Evolutionary conservation across 441 rosid species (phyloP), one percentile per base, ranked within the genome.

Genomic region (Pelargonium australe): DNA sequence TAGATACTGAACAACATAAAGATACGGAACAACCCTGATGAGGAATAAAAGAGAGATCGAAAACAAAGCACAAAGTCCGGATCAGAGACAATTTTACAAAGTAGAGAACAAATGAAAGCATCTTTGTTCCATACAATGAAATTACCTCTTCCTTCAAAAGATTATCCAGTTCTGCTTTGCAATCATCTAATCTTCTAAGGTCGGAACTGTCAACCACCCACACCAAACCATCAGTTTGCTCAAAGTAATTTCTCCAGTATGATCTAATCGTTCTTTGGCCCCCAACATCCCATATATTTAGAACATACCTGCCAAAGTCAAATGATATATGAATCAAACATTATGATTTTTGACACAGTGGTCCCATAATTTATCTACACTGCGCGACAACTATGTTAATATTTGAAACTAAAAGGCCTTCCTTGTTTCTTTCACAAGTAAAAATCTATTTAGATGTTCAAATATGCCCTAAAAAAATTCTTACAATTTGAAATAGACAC

Each of bases 151-250:
- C 99, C 76, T 88, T 94, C 76, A 94, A 84, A 70, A 94, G 92
- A 81, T 94, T 94, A 63, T 89, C 85, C 71, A 91, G 89, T 65
- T 94, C 97, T 91, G 86, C 80, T 80, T 84, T 89, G 80, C 99
- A 94, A 73, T 94, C 97, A 82, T 89, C 96, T 72, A 94, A 74
- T 75, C 97, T 86, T 79, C 99, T 83, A 41, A 89, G 87, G 81
- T 94, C 96, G 12, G 97, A 94, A 79, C 97, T 94, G 76, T 91
- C 98, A 23, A 91, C 97, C 16, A 94, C 98, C 98, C 97, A 94
- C 49, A 91, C 90, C 79, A 94, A 80, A 41, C 98, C 97, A 86
- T 94, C 97, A 60, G 97, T 94, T 82, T 89, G 95, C 85, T 94
- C 98, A 76, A 91, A 94, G 84, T 94, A 94, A 76, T 94, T 94